These are phyloP conservation scores for Solanum pennellii DNA, from an alignment of 257 asterid species.

Conservation along the genomic window DNA sequence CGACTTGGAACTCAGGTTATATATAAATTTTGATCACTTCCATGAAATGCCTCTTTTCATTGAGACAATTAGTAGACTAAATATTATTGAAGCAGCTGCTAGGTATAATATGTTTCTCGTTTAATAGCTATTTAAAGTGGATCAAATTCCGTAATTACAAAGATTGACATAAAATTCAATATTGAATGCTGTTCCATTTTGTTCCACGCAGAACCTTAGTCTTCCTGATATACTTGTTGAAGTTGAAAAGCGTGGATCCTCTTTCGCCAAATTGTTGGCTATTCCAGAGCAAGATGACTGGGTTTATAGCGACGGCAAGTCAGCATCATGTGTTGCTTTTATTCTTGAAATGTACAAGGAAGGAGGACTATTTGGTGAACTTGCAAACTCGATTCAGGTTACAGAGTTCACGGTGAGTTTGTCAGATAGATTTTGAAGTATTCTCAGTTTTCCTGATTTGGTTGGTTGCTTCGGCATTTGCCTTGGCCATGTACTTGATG, in stretches of 20 bases:
- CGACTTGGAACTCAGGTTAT: slow-evolving; percentile 85
- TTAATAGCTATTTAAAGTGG: not conserved
- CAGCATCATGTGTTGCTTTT: slow-evolving; percentile 86
- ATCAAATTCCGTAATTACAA: not conserved
- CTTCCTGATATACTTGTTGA: slow-evolving; percentile 79
- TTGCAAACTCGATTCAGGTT: slow-evolving; percentile 64
- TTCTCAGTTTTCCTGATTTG: not conserved
- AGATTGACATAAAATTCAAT: not conserved
- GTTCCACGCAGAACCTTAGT: slow-evolving; percentile 41
- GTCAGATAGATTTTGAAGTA: not conserved
- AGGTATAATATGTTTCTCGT: not conserved
- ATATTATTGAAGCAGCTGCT: not conserved
- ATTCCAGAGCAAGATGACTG: slow-evolving; percentile 85
- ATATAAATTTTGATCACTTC: not conserved
- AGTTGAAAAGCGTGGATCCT: slow-evolving; percentile 74
- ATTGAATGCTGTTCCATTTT: not conserved
- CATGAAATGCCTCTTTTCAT: not conserved
- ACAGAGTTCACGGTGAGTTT: slow-evolving; percentile 89
- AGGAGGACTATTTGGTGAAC: slow-evolving; percentile 77
- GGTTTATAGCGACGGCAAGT: slow-evolving; percentile 78
- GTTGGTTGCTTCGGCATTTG: not conserved
- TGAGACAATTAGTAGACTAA: not conserved
- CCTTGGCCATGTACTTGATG: not conserved
- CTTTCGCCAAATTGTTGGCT: slow-evolving; percentile 71
- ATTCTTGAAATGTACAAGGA: slow-evolving; percentile 80